Evolutionary conservation across 352 stramenopile species (phyloP), one percentile per base, ranked within the genome.

Genomic region (Pythium aquatile): DNA sequence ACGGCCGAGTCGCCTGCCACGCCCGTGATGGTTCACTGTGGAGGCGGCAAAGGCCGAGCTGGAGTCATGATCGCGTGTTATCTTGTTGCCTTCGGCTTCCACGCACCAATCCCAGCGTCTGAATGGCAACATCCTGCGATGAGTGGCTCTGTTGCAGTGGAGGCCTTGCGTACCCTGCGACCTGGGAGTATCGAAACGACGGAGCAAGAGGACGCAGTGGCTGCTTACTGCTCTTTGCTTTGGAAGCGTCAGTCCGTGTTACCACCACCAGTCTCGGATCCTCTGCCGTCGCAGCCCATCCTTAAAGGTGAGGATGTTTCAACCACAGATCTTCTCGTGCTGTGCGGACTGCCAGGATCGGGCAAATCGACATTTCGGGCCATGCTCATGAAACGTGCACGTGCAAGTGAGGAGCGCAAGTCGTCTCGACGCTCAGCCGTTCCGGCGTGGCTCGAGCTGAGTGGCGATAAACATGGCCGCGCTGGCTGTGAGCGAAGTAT

Each of bases 21-120:
- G 10, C 35, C 20, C 2, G 16, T 90, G 9, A 69, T 90, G 16
- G 78, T 88, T 6, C 81, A 90, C 46, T 90, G 81, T 55, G 79
- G 79, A 29, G 81, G 81, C 29, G 81, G 81, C 52, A 90, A 88
- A 64, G 81, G 81, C 1, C 76, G 81, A 2, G 77, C 79, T 8
- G 79, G 81, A 26, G 79, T 78, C n/a, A 83, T 90, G 75, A 51
- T 88, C 17, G 80, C 80, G 24, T 89, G 78, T 39, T 89, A 89
- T 63, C 54, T 89, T 17, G 78, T 87, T 2, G 80, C 78, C 10
- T 89, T 83, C 29, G 80, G 80, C 7, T 89, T 87, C n/a, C 52
- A 49, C 2, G 55, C 70, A 5, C 76, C 77, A 26, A 69, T 72
- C 16, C 5, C 54, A 16, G 28, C 69, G 0, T 51, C 64, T 2